A percentile compares a stretch with the other conserved stretches of the same genome.
These are phyloP conservation scores for Cryptosporidium baileyi DNA, from an alignment of 169 alveolate genomes.

Conservation along the genomic window DNA sequence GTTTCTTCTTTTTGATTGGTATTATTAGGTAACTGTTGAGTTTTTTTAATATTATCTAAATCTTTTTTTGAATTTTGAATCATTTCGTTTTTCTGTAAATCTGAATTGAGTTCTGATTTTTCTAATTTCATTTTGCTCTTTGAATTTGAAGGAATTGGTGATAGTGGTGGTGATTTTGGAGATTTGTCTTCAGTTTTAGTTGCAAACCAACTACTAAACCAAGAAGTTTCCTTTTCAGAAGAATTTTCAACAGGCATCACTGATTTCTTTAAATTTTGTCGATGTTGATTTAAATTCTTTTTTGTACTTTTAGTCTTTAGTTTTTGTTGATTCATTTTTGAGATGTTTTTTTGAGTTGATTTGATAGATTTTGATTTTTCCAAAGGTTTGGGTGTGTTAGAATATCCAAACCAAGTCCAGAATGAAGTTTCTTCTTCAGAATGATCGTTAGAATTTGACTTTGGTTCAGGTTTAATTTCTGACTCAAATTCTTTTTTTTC, in stretches of 20 bases:
- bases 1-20: background rate
- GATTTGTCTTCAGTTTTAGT: background rate
- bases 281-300: background rate
- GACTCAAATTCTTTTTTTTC: background rate
- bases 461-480: no score
- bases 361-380: background rate
- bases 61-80: background rate
- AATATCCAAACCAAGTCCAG: constrained; percentile 59
- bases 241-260: background rate
- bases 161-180: constrained; percentile 28
- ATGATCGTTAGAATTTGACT: background rate
- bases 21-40: no score
- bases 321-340: constrained; percentile 11
- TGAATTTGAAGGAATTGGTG: background rate
- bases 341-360: constrained; percentile 4
- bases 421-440: background rate
- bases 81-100: background rate
- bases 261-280: no score
- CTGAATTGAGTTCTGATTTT: background rate
- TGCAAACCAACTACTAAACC: constrained; percentile 59
- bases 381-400: background rate
- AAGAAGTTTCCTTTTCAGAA: constrained; percentile 29
- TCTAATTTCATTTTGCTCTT: background rate
- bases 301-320: constrained; percentile 13
- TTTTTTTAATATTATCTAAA: no score